Evolutionary conservation across 306 rosid genomes (phyloP).

Genomic region (Dalbergia cultrata): DNA sequence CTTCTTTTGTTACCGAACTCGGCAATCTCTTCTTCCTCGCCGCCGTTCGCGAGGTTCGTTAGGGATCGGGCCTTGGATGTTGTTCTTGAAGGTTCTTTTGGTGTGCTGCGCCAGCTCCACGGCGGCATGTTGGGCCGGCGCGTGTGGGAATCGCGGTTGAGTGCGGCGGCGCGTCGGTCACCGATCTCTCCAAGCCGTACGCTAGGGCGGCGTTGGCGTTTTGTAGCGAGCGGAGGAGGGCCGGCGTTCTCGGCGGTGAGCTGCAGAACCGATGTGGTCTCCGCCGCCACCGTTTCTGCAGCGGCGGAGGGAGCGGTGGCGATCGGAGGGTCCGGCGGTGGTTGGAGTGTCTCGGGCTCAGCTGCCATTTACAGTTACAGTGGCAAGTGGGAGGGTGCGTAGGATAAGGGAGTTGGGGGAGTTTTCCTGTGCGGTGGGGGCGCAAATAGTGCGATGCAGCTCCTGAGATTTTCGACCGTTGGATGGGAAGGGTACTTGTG

Average conservation of each 20-base stretch:
- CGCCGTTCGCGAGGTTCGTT: slow-evolving; percentile 60
- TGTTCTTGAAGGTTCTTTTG: slow-evolving; percentile 54
- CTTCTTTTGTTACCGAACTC: slow-evolving; percentile 53
- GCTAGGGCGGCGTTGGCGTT: slow-evolving; percentile 82
- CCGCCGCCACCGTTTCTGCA: not conserved
- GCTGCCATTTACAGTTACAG: slow-evolving; percentile 60
- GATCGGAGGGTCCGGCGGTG: slow-evolving; percentile 52
- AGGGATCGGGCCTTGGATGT: slow-evolving; percentile 60
- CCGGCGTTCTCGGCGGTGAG: slow-evolving; percentile 40
- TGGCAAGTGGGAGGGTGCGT: slow-evolving; percentile 5
- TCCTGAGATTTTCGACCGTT: slow-evolving; percentile 5
- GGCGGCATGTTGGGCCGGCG: slow-evolving; percentile 57
- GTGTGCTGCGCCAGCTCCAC: slow-evolving; percentile 64
- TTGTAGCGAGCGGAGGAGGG: slow-evolving; percentile 51
- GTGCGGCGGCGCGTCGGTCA: slow-evolving; percentile 56
- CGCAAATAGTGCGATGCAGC: not conserved
- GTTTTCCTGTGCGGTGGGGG: slow-evolving; percentile 27
- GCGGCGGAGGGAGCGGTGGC: slow-evolving; percentile 33
- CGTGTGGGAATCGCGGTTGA: slow-evolving; percentile 52
- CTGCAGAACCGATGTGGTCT: slow-evolving; percentile 37
- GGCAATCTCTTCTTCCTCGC: slow-evolving; percentile 23
- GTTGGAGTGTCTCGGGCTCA: slow-evolving; percentile 59
- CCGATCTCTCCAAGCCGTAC: slow-evolving; percentile 85
- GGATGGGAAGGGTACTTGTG: slow-evolving; percentile 15
- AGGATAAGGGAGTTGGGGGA: slow-evolving; percentile 42